These are phyloP conservation scores for Paramecium sexaurelia DNA, from an alignment of 73 alveolate genomes.

Conservation along the genomic window DNA sequence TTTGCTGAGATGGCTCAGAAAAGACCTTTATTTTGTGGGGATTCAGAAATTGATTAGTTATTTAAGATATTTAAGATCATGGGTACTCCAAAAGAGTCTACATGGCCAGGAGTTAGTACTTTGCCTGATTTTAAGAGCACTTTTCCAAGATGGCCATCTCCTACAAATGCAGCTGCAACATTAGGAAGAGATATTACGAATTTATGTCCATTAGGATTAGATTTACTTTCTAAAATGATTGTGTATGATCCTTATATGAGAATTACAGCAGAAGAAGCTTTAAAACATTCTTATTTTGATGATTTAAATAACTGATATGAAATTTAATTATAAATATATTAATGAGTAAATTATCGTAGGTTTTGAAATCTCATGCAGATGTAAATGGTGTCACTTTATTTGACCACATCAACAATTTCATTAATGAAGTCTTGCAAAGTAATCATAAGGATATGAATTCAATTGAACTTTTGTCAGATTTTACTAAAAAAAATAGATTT, in stretches of 20 bases:
- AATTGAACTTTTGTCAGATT: constrained; percentile 56
- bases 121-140: constrained; percentile 91
- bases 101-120: constrained; percentile 90
- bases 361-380: constrained; percentile 54
- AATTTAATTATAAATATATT: background rate
- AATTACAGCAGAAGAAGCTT: constrained; percentile 85
- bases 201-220: constrained; percentile 66
- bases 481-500: constrained; percentile 67
- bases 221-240: constrained; percentile 74
- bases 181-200: constrained; percentile 58
- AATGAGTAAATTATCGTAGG: constrained; percentile 50
- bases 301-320: constrained; percentile 38
- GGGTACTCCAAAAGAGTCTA: constrained; percentile 93
- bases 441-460: constrained; percentile 48
- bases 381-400: constrained; percentile 43
- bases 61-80: constrained; percentile 88
- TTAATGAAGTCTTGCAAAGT: background rate
- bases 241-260: constrained; percentile 79
- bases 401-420: background rate
- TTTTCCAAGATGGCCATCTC: constrained; percentile 88
- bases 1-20: constrained; percentile 86
- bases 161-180: constrained; percentile 43
- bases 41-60: constrained; percentile 92
- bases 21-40: constrained; percentile 88
- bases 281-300: constrained; percentile 78